Base-by-base conservation (phyloP, 768 basidiomycete genomes). In the Boletus tylopilopsis region DNA sequence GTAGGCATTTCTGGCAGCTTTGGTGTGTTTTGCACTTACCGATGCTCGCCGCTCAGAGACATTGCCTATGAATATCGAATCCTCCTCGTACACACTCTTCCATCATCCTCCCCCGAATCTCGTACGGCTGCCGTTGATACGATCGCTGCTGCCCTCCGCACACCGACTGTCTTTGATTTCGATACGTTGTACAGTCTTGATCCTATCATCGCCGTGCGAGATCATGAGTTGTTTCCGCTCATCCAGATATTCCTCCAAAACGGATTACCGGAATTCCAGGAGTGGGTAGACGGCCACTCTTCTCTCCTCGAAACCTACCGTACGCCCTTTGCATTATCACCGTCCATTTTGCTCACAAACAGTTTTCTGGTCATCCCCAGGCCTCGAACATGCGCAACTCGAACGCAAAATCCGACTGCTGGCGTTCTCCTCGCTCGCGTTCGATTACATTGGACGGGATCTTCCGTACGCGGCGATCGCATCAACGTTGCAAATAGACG, bases 351-450 rank as follows among this genome's bases (percentile, higher is more conserved):
- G 3, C 33, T 49, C n/a, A 50, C 19, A 8, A 8, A 6, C 8
- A 6, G 8, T 6, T 0, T 1, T 2, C 1, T 2, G 19, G 3
- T 11, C 21, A 1, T 21, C 15, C 29, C 5, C 29, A 88, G 87
- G 75, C 33, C 71, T 91, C 38, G 80, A 84, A 41, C 64, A 66
- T 32, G 53, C 73, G 16, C 76, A 81, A 46, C 74, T 93, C 18
- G 86, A 87, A 64, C 80, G 76, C 56, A 94, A 94, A 72, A 85
- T 94, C 38, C 80, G 87, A 22, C 77, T 92, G 8, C 74, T 93
- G 18, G 80, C 82, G 4, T 78, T 93, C 43, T 81, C 89, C 13
- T 81, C 87, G 0, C 76, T 93, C 27, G 86, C 82, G n/a, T 85
- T 87, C 63, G 73, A 85, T 56, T 78, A 89, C 61, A 76, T 90